Evolutionary conservation across 1,284 basidiomycete genomes (phyloP).

Genomic region (Phenoliferia sp.): DNA sequence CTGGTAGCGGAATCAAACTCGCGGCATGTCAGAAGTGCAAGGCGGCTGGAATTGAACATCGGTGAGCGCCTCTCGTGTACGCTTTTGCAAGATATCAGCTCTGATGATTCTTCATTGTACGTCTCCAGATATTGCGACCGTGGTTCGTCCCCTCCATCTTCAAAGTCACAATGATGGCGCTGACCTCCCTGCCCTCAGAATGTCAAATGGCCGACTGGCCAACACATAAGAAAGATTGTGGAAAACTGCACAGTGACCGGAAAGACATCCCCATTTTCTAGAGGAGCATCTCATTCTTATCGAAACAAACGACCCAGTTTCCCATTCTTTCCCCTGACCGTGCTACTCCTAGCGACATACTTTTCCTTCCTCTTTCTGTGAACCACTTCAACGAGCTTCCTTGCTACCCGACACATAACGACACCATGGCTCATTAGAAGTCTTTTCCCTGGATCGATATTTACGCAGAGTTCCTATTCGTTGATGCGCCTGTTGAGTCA

Average conservation of each 20-base stretch:
- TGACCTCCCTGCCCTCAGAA: background rate
- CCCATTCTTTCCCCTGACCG: too few species aligned
- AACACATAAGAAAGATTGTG: background rate
- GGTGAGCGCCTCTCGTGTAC: background rate
- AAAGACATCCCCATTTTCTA: background rate
- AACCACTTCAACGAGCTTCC: too few species aligned
- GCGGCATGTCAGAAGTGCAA: background rate
- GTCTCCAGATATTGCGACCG: background rate
- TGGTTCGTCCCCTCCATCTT: background rate
- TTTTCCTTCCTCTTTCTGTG: too few species aligned
- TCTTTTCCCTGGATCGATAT: too few species aligned
- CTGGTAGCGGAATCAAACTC: background rate
- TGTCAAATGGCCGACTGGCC: background rate
- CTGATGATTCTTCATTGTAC: background rate
- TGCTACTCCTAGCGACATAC: too few species aligned
- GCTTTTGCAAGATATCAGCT: background rate
- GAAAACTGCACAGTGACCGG: background rate
- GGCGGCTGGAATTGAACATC: background rate
- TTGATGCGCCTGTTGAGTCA: too few species aligned
- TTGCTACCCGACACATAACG: too few species aligned
- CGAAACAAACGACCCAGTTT: too few species aligned
- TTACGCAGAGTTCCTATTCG: too few species aligned
- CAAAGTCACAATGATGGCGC: background rate
- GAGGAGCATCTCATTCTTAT: too few species aligned
- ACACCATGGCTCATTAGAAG: too few species aligned